Evolutionary conservation across 2,329 filamentous ascomycete genomes (phyloP), one percentile per base, ranked within the genome.

Genomic region (Fusarium camptoceras): DNA sequence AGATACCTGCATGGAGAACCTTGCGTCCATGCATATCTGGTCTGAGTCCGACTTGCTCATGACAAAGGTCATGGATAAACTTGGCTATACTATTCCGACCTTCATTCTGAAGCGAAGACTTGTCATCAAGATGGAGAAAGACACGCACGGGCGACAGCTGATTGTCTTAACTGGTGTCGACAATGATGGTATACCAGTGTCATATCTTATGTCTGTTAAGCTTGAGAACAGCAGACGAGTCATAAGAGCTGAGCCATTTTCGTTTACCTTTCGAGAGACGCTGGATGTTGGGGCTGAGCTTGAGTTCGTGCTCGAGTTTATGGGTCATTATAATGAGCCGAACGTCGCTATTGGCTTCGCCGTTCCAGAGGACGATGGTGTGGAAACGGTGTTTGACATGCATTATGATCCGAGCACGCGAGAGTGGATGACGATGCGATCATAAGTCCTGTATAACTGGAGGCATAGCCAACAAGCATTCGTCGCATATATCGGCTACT

Each of bases 291-390:
- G 71, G 0, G 66, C 70, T 6, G 30, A 73, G 5, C 51, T 83
- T 22, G 78, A 76, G n/a, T 68, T 84, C 1, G 79, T 82, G 24
- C 69, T 85, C 6, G 79, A 84, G 64, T 84, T 85, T 12, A 85
- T 85, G 81, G 82, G 83, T 0, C 78, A 85, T 54, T 85, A 84
- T 30, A 77, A 78, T 4, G 83, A 85, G 66, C 82, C 82, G 0
- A 81, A 80, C 39, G 49, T 84, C 2, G 10, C 48, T 5, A 15
- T 75, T 1, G 48, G 47, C 0, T 71, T 71, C 5, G 18, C 24
- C 8, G 25, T 66, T 3, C 25, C 49, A 0, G 24, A 4, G 0
- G 34, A 50, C 0, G 28, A 43, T 2, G 55, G 24, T 12, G 0
- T 1, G 3, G 51, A 57, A 12, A 44, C 28, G 2, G 25, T 66